phyloP scores from a whole-genome alignment of 192 early-diverging fungal genomes.

The Mortierella hygrophila region DNA sequence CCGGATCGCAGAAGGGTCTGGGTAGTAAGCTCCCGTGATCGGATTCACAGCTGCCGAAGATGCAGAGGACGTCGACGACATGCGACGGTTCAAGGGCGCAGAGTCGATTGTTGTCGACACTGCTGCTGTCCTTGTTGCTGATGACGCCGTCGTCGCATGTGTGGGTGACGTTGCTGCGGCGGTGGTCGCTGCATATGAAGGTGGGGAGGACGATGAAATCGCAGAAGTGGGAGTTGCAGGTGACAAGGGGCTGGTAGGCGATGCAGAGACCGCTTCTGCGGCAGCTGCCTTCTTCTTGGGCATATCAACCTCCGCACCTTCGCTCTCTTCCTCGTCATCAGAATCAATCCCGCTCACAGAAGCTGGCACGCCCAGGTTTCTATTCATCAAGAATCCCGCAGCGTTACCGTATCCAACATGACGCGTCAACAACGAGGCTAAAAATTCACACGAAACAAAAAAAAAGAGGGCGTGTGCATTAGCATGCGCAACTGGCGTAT shows the following conservation, averaged over 20 bases:
- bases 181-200: background rate
- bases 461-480: background rate
- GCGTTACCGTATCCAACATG: slow-evolving; percentile 95
- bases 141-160: background rate
- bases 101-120: background rate
- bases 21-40: slow-evolving; percentile 86
- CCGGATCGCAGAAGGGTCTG: slow-evolving; percentile 54
- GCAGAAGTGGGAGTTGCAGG: background rate
- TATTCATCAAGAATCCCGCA: slow-evolving; percentile 88
- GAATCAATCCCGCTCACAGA: slow-evolving; percentile 41
- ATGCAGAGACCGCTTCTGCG: background rate
- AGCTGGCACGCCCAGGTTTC: slow-evolving; percentile 70
- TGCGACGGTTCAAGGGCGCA: slow-evolving; percentile 18
- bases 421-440: slow-evolving; percentile 71
- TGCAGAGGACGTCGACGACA: slow-evolving; percentile 1
- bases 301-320: slow-evolving; percentile 8
- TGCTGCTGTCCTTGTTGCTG: background rate
- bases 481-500: no score
- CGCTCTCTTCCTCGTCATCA: slow-evolving; percentile 17
- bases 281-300: background rate
- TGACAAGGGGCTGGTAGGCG: background rate
- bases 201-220: background rate
- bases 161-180: background rate
- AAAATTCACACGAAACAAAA: background rate
- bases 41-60: slow-evolving; percentile 74